phyloP scores from a whole-genome alignment of 2,329 filamentous ascomycete species.

The Pseudocercospora fijiensis region DNA sequence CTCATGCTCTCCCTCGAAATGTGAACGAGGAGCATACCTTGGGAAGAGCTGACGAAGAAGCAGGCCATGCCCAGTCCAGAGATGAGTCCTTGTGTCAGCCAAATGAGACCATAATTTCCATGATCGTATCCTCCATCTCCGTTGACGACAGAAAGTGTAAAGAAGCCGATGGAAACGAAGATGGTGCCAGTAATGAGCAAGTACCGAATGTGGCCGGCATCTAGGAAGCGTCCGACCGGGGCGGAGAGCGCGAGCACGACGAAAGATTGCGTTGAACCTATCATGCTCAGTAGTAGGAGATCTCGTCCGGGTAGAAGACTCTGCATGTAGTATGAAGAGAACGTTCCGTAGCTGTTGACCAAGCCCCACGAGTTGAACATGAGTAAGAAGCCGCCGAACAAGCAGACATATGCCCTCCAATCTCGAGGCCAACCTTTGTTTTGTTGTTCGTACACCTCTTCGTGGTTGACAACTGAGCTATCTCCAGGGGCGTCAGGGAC shows the following conservation, averaged over 20 bases:
- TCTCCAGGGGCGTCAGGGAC: conserved; percentile 13
- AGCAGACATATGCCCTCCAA: conserved; percentile 47
- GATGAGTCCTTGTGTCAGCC: conserved; percentile 50
- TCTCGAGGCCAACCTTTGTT: conserved; percentile 46
- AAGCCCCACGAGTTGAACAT: conserved; percentile 45
- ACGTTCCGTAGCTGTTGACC: conserved; percentile 53
- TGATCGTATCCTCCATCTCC: conserved; percentile 39
- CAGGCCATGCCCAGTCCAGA: conserved; percentile 53
- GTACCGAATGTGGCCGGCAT: conserved; percentile 46
- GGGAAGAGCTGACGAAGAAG: conserved; percentile 53
- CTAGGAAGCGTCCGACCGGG: conserved; percentile 50
- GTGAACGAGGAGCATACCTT: conserved; percentile 38
- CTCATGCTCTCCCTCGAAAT: background rate
- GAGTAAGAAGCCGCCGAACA: conserved; percentile 51
- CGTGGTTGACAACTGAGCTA: conserved; percentile 12
- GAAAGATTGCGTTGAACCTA: conserved; percentile 51
- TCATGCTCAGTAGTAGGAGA: conserved; percentile 47
- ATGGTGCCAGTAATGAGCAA: conserved; percentile 46
- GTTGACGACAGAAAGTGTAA: conserved; percentile 46
- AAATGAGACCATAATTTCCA: conserved; percentile 46
- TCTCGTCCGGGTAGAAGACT: conserved; percentile 44
- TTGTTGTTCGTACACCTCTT: conserved; percentile 25
- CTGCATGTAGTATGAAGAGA: conserved; percentile 51
- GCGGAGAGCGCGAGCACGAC: conserved; percentile 49
- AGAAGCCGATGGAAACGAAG: conserved; percentile 47